Base-by-base conservation (phyloP, 768 basidiomycete genomes). In the Paxillus rubicundulus region DNA sequence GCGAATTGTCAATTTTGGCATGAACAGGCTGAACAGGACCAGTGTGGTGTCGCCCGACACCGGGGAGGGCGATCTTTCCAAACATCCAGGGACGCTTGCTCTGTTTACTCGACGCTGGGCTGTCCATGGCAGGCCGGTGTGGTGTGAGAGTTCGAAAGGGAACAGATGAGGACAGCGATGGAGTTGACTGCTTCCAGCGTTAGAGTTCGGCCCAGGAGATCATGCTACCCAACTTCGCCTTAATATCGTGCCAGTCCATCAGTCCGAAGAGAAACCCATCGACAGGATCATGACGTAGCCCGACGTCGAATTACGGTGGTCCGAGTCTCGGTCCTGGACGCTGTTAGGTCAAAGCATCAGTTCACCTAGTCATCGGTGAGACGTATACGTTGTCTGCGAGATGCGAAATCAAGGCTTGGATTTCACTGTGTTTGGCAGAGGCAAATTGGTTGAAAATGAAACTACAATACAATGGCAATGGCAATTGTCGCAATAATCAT, bases 401-500 rank as follows among this genome's bases (percentile, higher is more conserved):
- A 33, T 33, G 13, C 6, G 32, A 28, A 32, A n/a, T n/a, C n/a
- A n/a, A n/a, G n/a, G 32, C 33, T 33, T 1, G 30, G 33, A 9
- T 13, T 33, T 33, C 33, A 33, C 30, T 30, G 30, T 33, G 37
- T 18, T 37, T 37, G 36, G 37, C 17, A 38, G 37, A 33, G 33
- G 33, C 17, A 38, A n/a, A 49, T 34, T 43, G 43, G 47, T 44
- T 46, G 30, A 49, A 47, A 5, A 39, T 21, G 53, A 56, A 38
- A 54, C 43, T 27, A 40, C 46, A 50, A 50, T 38, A 60, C 40
- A 55, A 21, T 33, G 55, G 62, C 53, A 56, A 57, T 53, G 58
- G 57, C 33, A 39, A 36, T 36, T 51, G 56, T 65, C 44, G 20
- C 41, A 40, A 57, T 45, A 56, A 53, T 53, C 59, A 53, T 69